Evolutionary conservation across 805 yeast genomes (phyloP), one percentile per base, ranked within the genome.

Genomic region (Cyberlindnera amylophila): DNA sequence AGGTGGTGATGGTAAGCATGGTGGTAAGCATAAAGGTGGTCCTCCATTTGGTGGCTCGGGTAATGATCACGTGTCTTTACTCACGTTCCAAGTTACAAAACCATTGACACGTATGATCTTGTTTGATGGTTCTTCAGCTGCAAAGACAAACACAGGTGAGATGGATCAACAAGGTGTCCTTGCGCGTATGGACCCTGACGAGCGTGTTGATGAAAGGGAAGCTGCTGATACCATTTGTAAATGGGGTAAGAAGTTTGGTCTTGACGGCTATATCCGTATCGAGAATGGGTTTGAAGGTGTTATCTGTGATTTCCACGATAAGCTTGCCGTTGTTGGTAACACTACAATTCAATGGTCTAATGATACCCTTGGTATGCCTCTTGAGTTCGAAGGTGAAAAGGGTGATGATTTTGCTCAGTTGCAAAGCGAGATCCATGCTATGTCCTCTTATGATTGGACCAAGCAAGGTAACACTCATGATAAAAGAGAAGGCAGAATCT

Each of bases 61-160:
- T 12, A 13, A 13, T 9, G 44, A 41, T 9, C 52, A 49, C 10
- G 29, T 58, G 5, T 50, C 58, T 15, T 43, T 77, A 36, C 61
- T 71, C 47, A 75, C 83, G 0, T 77, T 77, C 49, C 61, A 66
- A 45, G 73, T 71, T 9, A 61, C 59, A 3, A 65, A 62, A 45
- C 79, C 82, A 4, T 56, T 80, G 39, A 67, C 66, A 47, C 72
- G 67, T 48, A 53, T 80, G 24, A 63, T 81, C 5, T 69, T 71
- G 38, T 55, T 81, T n/a, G 85, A 80, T 47, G 86, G 86, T 6
- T 83, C 85, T 0, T 77, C 83, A 23, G 86, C 84, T n/a, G 77
- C 84, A 0, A 80, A 79, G 55, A 62, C 71, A 0, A 31, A 41
- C 1, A 67, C 77, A 1, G 85, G 85, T 4, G 80, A 75, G 52